These are phyloP conservation scores for Dendrobium catenatum DNA, from an alignment of 106 monocot genomes.

Conservation along the genomic window DNA sequence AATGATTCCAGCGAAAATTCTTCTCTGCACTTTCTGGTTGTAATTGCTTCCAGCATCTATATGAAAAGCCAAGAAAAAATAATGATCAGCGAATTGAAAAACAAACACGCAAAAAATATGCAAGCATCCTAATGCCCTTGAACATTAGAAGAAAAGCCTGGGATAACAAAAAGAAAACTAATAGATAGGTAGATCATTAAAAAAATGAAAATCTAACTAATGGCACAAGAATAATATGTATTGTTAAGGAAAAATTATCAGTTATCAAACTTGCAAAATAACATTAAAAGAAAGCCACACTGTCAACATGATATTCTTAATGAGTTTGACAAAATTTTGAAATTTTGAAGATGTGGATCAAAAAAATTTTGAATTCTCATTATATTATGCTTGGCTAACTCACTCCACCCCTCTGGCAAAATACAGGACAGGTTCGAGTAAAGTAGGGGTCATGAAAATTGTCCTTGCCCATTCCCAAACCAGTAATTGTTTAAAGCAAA, in stretches of 20 bases:
- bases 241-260: background rate
- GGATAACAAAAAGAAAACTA: background rate
- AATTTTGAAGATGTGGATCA: background rate
- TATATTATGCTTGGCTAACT: too few species aligned
- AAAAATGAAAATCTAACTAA: background rate
- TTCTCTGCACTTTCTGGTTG: conserved; percentile 56
- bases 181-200: too few species aligned
- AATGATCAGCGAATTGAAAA: background rate
- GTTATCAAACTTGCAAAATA: background rate
- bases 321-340: background rate
- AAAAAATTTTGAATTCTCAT: too few species aligned
- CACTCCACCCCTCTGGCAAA: too few species aligned
- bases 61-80: background rate
- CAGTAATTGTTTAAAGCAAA: too few species aligned
- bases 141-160: too few species aligned
- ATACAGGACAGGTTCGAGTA: too few species aligned
- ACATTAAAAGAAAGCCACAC: background rate
- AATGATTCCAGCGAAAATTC: conserved; percentile 54
- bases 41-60: conserved; percentile 63
- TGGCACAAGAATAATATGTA: background rate
- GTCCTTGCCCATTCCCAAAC: too few species aligned
- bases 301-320: background rate
- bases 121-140: background rate
- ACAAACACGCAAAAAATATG: background rate
- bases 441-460: too few species aligned